A percentile compares a stretch with the other conserved stretches of the same genome.
Conservation (phyloP, 495 filamentous ascomycete genomes). For the Apodospora peruviana region DNA sequence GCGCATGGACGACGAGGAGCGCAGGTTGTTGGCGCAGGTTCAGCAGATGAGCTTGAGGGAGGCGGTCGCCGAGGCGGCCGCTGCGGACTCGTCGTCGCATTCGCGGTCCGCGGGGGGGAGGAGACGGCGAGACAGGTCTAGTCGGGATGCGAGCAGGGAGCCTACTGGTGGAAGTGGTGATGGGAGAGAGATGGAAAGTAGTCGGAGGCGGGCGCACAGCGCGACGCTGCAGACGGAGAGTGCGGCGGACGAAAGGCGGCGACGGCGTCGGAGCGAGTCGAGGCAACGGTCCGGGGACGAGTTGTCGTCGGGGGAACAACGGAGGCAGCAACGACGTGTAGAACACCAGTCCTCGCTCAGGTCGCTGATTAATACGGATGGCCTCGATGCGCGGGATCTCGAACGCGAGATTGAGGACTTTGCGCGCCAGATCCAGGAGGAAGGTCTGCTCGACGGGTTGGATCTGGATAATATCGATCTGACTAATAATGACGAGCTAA, state of each 20-base stretch:
- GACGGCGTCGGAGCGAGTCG: slow-evolving; percentile 31
- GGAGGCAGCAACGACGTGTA: slow-evolving; percentile 51
- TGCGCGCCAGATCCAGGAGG: slow-evolving; percentile 78
- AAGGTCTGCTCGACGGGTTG: slow-evolving; percentile 78
- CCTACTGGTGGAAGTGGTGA: slow-evolving; percentile 6
- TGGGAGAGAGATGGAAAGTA: slow-evolving; percentile 13
- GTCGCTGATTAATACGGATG: slow-evolving; percentile 71
- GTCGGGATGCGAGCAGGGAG: not conserved
- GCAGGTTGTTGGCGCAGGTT: slow-evolving; percentile 63
- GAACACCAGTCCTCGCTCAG: slow-evolving; percentile 83
- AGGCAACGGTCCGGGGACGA: slow-evolving; percentile 31
- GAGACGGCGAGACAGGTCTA: slow-evolving; percentile 16
- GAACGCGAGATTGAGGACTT: slow-evolving; percentile 73
- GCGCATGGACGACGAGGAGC: slow-evolving; percentile 57
- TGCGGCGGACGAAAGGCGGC: slow-evolving; percentile 23
- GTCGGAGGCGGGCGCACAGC: slow-evolving; percentile 20
- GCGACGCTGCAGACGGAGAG: slow-evolving; percentile 24
- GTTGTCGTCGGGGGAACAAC: slow-evolving; percentile 21
- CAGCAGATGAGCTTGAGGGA: slow-evolving; percentile 68
- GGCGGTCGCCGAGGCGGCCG: slow-evolving; percentile 21
- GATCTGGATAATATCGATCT: slow-evolving; percentile 77
- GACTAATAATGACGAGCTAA: slow-evolving; percentile 76
- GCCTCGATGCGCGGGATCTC: slow-evolving; percentile 66
- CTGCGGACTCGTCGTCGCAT: not conserved
- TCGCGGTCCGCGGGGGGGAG: slow-evolving; percentile 8